Evolutionary conservation across 495 filamentous ascomycete species (phyloP).

Genomic region (Aspergillus ellipticus): DNA sequence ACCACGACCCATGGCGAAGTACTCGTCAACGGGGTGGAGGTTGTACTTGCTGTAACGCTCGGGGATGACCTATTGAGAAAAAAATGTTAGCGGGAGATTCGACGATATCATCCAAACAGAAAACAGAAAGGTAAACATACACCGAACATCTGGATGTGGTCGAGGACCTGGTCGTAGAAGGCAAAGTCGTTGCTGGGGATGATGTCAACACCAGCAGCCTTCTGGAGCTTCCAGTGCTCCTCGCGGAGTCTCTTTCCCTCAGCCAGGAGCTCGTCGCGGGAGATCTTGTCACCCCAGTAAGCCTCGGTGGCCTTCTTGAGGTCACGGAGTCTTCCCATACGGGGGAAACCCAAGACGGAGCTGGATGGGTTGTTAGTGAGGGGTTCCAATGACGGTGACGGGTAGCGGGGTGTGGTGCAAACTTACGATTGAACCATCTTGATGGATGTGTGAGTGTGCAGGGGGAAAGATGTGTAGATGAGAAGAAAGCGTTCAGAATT

Average conservation of each 20-base stretch:
- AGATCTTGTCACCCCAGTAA: slow-evolving; percentile 93
- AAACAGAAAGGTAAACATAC: slow-evolving; percentile 55
- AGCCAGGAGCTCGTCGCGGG: slow-evolving; percentile 76
- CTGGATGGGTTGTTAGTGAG: slow-evolving; percentile 21
- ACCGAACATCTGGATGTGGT: slow-evolving; percentile 98
- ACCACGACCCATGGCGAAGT: slow-evolving; percentile 99
- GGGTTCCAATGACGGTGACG: slow-evolving; percentile 21
- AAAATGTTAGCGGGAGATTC: slow-evolving; percentile 3
- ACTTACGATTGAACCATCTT: slow-evolving; percentile 80
- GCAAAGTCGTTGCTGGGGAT: slow-evolving; percentile 99
- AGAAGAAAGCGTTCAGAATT: slow-evolving; percentile 16
- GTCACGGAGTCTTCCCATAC: slow-evolving; percentile 96
- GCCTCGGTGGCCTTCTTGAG: slow-evolving; percentile 99
- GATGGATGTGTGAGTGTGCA: slow-evolving; percentile 34
- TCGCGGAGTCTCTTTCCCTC: slow-evolving; percentile 95
- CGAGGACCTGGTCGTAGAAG: slow-evolving; percentile 96
- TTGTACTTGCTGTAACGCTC: slow-evolving; percentile 84
- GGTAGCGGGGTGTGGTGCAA: not conserved
- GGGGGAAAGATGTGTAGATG: slow-evolving; percentile 14
- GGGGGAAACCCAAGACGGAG: slow-evolving; percentile 78
- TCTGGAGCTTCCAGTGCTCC: slow-evolving; percentile 99
- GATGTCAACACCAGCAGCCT: slow-evolving; percentile 91
- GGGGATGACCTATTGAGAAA: slow-evolving; percentile 63
- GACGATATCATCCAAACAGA: too few species aligned
- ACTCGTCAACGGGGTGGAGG: slow-evolving; percentile 85